Evolutionary conservation across 1,284 basidiomycete species (phyloP).

Genomic region (Rhodotorula sp.): DNA sequence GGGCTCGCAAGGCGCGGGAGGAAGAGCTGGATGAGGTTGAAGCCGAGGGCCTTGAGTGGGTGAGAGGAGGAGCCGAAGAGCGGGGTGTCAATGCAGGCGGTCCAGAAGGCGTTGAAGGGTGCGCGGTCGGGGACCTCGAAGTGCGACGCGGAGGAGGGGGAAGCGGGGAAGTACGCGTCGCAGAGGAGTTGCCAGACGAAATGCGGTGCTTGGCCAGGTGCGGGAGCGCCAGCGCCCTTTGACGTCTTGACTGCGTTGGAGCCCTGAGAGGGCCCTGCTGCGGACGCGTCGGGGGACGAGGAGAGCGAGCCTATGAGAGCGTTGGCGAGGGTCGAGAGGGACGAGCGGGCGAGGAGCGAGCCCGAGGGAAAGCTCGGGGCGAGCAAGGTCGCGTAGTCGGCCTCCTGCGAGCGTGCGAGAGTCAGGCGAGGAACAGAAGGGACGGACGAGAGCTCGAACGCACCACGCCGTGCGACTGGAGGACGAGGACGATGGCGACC

Average conservation of each 20-base stretch:
- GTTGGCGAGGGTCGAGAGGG: constrained; percentile 61
- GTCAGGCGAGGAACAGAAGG: neutral
- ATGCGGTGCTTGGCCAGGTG: constrained; percentile 80
- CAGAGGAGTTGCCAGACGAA: constrained; percentile 87
- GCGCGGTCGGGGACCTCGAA: constrained; percentile 27
- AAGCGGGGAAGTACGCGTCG: constrained; percentile 65
- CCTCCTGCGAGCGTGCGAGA: constrained; percentile 46
- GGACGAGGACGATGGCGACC: constrained; percentile 71
- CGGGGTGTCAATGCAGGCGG: constrained; percentile 82
- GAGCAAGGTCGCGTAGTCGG: constrained; percentile 68
- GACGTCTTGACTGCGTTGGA: constrained; percentile 38
- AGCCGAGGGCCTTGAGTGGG: constrained; percentile 93
- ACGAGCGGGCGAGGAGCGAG: constrained; percentile 58
- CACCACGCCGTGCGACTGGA: constrained; percentile 62
- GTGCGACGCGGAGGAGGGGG: neutral
- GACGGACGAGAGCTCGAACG: constrained; percentile 27
- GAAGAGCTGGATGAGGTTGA: constrained; percentile 82
- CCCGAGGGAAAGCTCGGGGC: constrained; percentile 66
- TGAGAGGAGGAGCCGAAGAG: constrained; percentile 80
- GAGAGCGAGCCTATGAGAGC: constrained; percentile 64
- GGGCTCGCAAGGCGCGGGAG: constrained; percentile 67
- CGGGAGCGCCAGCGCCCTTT: constrained; percentile 51
- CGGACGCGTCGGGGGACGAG: constrained; percentile 32
- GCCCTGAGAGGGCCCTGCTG: constrained; percentile 36
- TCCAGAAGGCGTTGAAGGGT: constrained; percentile 83